These are phyloP conservation scores for Exophiala calicioides DNA, from an alignment of 2,329 filamentous ascomycete genomes.

Conservation along the genomic window DNA sequence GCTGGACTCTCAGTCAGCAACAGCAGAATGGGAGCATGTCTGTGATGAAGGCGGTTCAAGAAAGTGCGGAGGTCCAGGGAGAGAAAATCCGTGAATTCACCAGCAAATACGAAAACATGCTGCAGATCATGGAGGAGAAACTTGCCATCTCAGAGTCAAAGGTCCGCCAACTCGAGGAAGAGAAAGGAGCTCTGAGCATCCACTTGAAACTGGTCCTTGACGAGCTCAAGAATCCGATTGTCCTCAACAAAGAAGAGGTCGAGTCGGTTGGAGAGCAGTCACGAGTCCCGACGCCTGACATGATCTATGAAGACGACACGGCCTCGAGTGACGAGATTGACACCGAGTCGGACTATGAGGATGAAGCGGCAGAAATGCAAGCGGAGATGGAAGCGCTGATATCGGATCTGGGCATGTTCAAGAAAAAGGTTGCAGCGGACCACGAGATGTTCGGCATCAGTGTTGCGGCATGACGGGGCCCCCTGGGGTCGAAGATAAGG, in stretches of 20 bases:
- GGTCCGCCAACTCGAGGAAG: constrained; percentile 82
- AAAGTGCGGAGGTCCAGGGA: constrained; percentile 74
- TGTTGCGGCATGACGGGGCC: constrained; percentile 14
- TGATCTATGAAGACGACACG: constrained; percentile 37
- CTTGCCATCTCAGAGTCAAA: constrained; percentile 89
- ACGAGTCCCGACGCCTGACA: constrained; percentile 28
- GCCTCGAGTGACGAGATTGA: constrained; percentile 40
- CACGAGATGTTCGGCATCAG: constrained; percentile 30
- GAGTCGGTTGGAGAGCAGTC: constrained; percentile 18
- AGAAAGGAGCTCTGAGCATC: constrained; percentile 85
- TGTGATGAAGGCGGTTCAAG: constrained; percentile 69
- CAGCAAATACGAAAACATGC: constrained; percentile 82
- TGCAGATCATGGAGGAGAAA: constrained; percentile 93
- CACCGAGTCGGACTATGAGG: constrained; percentile 60
- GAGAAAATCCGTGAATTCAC: constrained; percentile 94
- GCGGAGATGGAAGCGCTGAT: constrained; percentile 83
- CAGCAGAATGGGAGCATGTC: constrained; percentile 31
- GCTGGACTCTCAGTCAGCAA: constrained; percentile 67
- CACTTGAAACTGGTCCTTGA: constrained; percentile 85
- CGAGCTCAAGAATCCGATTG: constrained; percentile 89
- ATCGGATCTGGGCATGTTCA: constrained; percentile 76
- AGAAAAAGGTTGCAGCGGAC: constrained; percentile 83
- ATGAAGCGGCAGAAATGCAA: constrained; percentile 66
- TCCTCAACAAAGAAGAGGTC: constrained; percentile 44
- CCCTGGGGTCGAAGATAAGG: neutral